Conservation (phyloP, 495 filamentous ascomycete genomes). For the Evernia prunastri region DNA sequence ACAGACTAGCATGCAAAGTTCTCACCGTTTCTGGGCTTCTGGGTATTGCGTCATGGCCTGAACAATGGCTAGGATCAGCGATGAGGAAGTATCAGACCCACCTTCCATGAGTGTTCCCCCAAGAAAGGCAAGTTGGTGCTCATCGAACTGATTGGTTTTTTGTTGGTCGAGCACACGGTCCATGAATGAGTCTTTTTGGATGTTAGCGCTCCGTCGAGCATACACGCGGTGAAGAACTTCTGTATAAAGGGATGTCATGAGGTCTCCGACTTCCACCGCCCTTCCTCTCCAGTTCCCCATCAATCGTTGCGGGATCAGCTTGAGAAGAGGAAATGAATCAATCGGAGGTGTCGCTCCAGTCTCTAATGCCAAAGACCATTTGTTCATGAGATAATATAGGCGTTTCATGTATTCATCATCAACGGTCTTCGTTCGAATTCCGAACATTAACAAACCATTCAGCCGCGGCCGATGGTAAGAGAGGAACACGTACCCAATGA, state of each 20-base stretch:
- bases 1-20: too few relatives aligned
- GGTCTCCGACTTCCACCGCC: constrained; percentile 32
- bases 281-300: constrained; percentile 38
- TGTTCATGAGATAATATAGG: constrained; percentile 43
- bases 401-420: neutral
- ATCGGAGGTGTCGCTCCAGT: constrained; percentile 46
- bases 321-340: constrained; percentile 41
- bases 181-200: constrained; percentile 33
- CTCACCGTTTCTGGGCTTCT: constrained; percentile 34
- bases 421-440: neutral
- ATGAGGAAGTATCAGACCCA: constrained; percentile 42
- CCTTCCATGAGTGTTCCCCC: constrained; percentile 34
- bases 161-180: constrained; percentile 39
- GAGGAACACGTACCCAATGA: constrained; percentile 27
- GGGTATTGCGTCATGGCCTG: constrained; percentile 41
- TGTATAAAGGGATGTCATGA: constrained; percentile 40
- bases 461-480: neutral
- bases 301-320: constrained; percentile 37
- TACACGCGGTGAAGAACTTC: neutral
- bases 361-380: constrained; percentile 44
- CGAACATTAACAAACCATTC: constrained; percentile 14
- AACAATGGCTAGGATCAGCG: constrained; percentile 35
- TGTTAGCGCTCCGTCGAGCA: neutral
- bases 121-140: neutral
- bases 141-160: neutral